Base-by-base conservation (phyloP, 2,329 filamentous ascomycete genomes). In the Helicocarpus griseus region DNA sequence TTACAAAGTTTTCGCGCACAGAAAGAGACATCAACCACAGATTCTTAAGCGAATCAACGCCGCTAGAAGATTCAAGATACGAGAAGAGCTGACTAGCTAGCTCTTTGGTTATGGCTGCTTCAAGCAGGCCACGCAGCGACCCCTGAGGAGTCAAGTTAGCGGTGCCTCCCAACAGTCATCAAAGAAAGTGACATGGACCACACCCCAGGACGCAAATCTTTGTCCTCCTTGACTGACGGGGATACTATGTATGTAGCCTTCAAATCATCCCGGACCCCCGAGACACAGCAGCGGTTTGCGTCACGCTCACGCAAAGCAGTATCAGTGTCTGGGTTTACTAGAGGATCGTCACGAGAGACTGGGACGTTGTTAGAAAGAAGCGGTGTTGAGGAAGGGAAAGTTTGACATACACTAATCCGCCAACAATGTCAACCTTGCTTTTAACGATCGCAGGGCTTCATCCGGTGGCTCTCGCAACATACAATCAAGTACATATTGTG, bases 21-120 rank as follows among this genome's bases (percentile, higher is more conserved):
- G 22, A n/a, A 5, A 39, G 33, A 19, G 29, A 11, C 43, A 54
- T 47, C 7, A 55, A 39, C 53, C 54, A 56, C 24, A 53, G 35
- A 5, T 54, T 54, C 45, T 50, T 53, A 4, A 54, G 48, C 13
- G 49, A 6, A 24, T 53, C 43, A 9, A 21, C 33, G 6, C 31
- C 35, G 44, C 22, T 17, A 40, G 40, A 45, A n/a, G 39, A 47
- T 21, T 40, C 24, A 6, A 56, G 21, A n/a, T 43, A 44, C 6
- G 43, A 6, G 35, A 54, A 53, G 24, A 57, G 40, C 13, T 41
- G 26, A 38, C 28, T 17, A 29, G 28, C 22, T 14, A 17, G 5
- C 9, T 36, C 38, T 24, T 44, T 31, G n/a, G 29, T 21, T 49
- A 49, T 11, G 29, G 35, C 11, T 17, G 13, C 46, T 22, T 49